phyloP scores from a whole-genome alignment of 257 asterid genomes.

The Solanum bukasovii region DNA sequence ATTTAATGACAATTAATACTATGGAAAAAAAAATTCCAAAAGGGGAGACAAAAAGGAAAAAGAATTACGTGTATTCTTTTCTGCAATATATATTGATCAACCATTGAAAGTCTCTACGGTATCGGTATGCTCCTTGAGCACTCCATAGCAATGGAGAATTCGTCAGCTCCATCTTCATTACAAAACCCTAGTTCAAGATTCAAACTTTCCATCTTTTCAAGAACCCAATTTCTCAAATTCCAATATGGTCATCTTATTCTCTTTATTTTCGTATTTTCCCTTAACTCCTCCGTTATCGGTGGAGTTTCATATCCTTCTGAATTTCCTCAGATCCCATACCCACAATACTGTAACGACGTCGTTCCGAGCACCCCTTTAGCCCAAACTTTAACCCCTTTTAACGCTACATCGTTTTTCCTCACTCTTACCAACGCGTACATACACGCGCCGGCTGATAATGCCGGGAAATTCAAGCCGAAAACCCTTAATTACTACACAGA shows the following conservation, averaged over 20 bases:
- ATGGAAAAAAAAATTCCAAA: not conserved
- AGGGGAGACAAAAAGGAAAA: not conserved
- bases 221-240: not conserved
- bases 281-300: slow-evolving; percentile 11
- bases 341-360: slow-evolving; percentile 37
- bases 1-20: not conserved
- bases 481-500: slow-evolving; percentile 29
- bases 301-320: slow-evolving; percentile 4
- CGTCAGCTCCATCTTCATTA: not conserved
- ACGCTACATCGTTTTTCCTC: slow-evolving; percentile 16
- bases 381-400: slow-evolving; percentile 19
- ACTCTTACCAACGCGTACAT: slow-evolving; percentile 28
- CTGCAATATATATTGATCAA: not conserved
- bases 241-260: not conserved
- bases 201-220: not conserved
- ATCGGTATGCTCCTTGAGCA: not conserved
- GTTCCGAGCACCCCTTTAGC: slow-evolving; percentile 29
- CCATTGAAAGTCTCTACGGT: not conserved
- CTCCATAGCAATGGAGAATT: not conserved
- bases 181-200: not conserved
- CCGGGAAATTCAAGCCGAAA: slow-evolving; percentile 9
- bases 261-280: slow-evolving; percentile 6
- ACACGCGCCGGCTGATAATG: slow-evolving; percentile 7
- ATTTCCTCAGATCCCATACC: slow-evolving; percentile 25
- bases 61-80: not conserved